Evolutionary conservation across 2,329 filamentous ascomycete genomes (phyloP), one percentile per base, ranked within the genome.

Genomic region (Mycocentrospora acerina): DNA sequence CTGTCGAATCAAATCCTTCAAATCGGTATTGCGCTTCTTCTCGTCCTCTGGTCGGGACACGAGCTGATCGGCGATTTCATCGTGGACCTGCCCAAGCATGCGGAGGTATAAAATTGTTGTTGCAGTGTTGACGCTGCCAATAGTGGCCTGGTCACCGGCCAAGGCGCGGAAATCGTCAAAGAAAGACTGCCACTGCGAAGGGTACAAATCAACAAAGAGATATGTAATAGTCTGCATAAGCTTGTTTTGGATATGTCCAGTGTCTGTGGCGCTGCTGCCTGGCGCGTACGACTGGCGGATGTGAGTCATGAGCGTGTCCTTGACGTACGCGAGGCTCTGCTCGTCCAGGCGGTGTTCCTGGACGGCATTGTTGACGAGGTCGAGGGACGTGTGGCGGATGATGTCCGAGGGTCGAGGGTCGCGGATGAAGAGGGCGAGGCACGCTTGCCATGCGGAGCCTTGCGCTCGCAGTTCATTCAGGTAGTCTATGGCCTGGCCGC

Each of bases 31-130:
- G 46, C 87, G 84, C 68, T 89, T 91, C 53, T 86, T 81, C 61
- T 97, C 90, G 39, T 80, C 80, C 29, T 79, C 81, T 35, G 89
- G 83, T 26, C 91, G 82, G 32, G 85, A 82, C 36, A 97, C 79
- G 50, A 97, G 78, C 55, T 93, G 83, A 70, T 98, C 93, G 48
- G 91, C 93, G 59, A 98, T 96, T 68, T 98, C 93, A 58, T 98
- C 93, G 62, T 98, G 93, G 31, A 98, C 85, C 24, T 90, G 93
- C 51, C 85, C 81, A 31, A 97, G 78, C 48, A 96, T 82, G 35
- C 91, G 86, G 38, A 98, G 79, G 70, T 96, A 97, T 55, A 98
- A 81, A 24, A 90, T 74, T 32, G 93, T 86, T 3, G 88, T 91
- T 1, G 78, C 66, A 25, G 82, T 70, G 62, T 95, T 95, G 62